phyloP scores from a whole-genome alignment of 331 rosid species.

The Acacia concinna region DNA sequence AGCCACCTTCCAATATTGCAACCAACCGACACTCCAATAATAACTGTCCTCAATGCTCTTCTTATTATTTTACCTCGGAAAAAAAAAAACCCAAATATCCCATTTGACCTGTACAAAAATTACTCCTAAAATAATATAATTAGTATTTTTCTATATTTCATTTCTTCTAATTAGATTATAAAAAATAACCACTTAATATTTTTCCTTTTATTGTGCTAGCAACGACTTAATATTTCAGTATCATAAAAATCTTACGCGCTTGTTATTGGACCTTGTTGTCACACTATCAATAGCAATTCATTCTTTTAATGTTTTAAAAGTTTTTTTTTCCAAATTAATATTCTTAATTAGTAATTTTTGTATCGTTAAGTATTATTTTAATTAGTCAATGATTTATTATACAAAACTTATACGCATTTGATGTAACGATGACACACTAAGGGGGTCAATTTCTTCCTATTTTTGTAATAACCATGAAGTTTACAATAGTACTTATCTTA shows the following conservation, averaged over 20 bases:
- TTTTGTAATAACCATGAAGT: neutral
- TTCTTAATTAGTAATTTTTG: neutral
- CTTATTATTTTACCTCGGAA: neutral
- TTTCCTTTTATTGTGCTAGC: too few species aligned
- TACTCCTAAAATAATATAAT: too few species aligned
- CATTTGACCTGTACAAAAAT: neutral
- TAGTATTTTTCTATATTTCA: too few species aligned
- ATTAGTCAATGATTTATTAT: neutral
- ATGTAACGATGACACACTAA: neutral
- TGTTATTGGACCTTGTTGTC: too few species aligned
- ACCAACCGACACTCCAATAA: constrained; percentile 37
- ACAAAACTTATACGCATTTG: neutral
- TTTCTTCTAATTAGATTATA: too few species aligned
- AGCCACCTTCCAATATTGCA: constrained; percentile 19
- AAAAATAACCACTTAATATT: too few species aligned
- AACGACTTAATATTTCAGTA: too few species aligned
- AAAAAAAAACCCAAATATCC: too few species aligned
- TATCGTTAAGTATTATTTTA: neutral
- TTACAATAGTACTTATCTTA: neutral
- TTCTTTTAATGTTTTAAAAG: neutral
- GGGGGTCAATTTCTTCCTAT: neutral
- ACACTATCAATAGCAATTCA: neutral
- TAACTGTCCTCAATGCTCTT: neutral
- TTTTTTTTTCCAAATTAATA: neutral
- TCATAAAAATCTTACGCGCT: too few species aligned